A percentile compares a stretch with the other conserved stretches of the same genome.
These are phyloP conservation scores for Aspergillus biplanus DNA, from an alignment of 495 filamentous ascomycete genomes.

Conservation along the genomic window DNA sequence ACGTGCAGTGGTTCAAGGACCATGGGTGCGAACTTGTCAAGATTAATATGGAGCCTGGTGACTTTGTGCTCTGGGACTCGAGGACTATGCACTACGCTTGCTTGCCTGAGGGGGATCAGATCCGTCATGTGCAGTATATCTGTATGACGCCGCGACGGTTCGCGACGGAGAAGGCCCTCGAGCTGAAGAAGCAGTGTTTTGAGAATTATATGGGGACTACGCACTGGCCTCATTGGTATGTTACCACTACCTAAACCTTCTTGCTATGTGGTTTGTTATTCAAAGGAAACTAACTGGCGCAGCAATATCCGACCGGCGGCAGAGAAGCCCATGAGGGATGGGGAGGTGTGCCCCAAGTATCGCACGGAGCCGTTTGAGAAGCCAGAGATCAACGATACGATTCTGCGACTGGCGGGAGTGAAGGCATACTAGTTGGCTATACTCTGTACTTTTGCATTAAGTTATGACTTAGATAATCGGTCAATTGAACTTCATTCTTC, in stretches of 20 bases:
- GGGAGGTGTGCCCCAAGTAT: slow-evolving; percentile 32
- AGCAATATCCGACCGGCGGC: slow-evolving; percentile 35
- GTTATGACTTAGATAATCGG: neutral
- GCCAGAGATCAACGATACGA: slow-evolving; percentile 29
- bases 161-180: slow-evolving; percentile 27
- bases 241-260: too few relatives aligned
- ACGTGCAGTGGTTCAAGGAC: slow-evolving; percentile 45
- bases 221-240: slow-evolving; percentile 39
- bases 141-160: slow-evolving; percentile 36
- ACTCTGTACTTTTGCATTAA: slow-evolving; percentile 1
- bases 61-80: slow-evolving; percentile 48
- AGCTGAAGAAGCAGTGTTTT: slow-evolving; percentile 33
- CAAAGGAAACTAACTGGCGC: neutral
- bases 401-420: slow-evolving; percentile 33
- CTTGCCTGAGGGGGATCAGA: slow-evolving; percentile 40
- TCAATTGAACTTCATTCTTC: neutral
- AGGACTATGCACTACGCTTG: slow-evolving; percentile 46
- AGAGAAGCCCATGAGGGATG: slow-evolving; percentile 38
- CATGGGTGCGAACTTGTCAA: slow-evolving; percentile 44
- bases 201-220: slow-evolving; percentile 36
- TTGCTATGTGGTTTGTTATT: neutral
- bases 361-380: slow-evolving; percentile 36
- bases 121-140: slow-evolving; percentile 39
- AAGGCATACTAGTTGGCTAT: slow-evolving; percentile 26
- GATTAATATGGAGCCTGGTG: slow-evolving; percentile 41